These are phyloP conservation scores for Alternaria rosae DNA, from an alignment of 2,329 filamentous ascomycete species.

Conservation along the genomic window DNA sequence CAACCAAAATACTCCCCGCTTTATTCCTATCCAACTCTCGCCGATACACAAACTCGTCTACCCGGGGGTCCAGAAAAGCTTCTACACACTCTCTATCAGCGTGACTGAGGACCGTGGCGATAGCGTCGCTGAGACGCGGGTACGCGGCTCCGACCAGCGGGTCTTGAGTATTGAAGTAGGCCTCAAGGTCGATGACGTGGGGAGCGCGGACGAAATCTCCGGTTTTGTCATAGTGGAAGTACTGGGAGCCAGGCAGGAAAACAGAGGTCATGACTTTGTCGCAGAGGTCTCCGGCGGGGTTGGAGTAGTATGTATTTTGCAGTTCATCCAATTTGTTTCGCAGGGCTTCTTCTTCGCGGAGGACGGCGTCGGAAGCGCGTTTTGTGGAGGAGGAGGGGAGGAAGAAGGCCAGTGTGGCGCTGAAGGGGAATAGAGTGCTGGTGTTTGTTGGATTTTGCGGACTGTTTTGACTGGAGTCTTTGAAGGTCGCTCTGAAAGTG, in stretches of 20 bases:
- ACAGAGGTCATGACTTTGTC: constrained; percentile 11
- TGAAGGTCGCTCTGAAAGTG: constrained; percentile 17
- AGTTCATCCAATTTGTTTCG: constrained; percentile 1
- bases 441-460: neutral
- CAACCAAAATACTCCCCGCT: constrained; percentile 2
- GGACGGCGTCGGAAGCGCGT: neutral
- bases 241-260: neutral
- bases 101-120: constrained; percentile 25
- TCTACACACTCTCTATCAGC: constrained; percentile 16
- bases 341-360: constrained; percentile 2
- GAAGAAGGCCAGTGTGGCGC: neutral
- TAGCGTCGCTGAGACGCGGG: constrained; percentile 24
- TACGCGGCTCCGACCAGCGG: neutral
- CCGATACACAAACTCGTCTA: constrained; percentile 24
- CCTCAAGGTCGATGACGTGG: constrained; percentile 11
- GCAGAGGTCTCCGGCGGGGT: constrained; percentile 10
- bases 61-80: constrained; percentile 16
- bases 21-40: constrained; percentile 10
- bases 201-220: neutral
- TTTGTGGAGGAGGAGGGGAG: neutral
- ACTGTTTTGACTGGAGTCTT: neutral
- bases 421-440: constrained; percentile 2
- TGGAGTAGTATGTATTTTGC: constrained; percentile 9
- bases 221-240: neutral
- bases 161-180: constrained; percentile 6